phyloP scores from a whole-genome alignment of 23 red algal species.

The Gracilaria gracilis region DNA sequence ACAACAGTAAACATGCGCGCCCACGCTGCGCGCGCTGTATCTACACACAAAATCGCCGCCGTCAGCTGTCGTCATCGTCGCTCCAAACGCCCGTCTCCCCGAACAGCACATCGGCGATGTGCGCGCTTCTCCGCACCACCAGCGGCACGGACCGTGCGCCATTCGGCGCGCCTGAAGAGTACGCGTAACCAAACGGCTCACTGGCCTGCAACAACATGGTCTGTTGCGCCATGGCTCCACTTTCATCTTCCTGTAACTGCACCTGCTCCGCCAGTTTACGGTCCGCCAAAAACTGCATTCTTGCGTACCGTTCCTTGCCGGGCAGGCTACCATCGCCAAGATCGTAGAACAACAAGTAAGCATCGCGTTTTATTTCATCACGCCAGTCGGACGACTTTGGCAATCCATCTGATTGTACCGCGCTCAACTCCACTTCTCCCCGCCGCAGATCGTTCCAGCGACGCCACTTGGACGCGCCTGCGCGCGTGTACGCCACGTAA shows the following conservation, averaged over 20 bases:
- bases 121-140: no score
- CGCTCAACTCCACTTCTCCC: conserved; percentile 4
- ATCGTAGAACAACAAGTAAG: conserved; percentile 75
- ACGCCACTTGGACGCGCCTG: conserved; percentile 43
- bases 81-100: not conserved
- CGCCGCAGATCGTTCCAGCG: conserved; percentile 63
- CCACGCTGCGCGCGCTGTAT: not conserved
- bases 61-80: not conserved
- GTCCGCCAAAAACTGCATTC: conserved; percentile 16
- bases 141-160: no score
- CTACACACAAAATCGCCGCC: not conserved
- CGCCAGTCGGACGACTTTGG: not conserved
- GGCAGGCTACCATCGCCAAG: conserved; percentile 36
- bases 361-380: conserved; percentile 58
- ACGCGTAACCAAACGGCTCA: not conserved
- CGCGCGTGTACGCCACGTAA: conserved; percentile 70
- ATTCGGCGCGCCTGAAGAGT: no score
- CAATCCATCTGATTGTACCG: conserved; percentile 1
- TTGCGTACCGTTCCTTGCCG: not conserved
- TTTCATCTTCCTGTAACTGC: not conserved
- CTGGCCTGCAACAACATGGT: not conserved
- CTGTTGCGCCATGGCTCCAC: not conserved
- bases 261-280: conserved; percentile 21
- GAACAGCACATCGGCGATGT: not conserved
- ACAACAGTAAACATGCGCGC: not conserved